These are phyloP conservation scores for Colletotrichum lupini DNA, from an alignment of 2,329 filamentous ascomycete species.

Conservation along the genomic window DNA sequence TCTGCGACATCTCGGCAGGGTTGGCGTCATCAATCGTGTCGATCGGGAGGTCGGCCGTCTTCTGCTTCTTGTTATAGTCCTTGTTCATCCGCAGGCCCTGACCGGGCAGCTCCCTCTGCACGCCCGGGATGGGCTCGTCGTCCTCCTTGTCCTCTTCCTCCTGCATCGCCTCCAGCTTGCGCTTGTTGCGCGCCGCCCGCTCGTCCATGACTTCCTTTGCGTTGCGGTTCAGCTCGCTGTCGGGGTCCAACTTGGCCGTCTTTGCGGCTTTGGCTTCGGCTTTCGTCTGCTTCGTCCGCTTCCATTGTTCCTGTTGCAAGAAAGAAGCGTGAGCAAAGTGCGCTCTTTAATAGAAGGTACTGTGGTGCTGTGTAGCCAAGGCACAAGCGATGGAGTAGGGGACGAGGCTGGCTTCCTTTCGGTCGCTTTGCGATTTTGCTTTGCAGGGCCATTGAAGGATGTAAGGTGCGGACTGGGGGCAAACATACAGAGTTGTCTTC, in stretches of 20 bases:
- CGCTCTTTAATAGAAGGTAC: neutral
- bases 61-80: conserved; percentile 68
- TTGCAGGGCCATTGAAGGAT: neutral
- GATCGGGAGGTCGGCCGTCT: conserved; percentile 45
- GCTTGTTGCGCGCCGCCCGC: conserved; percentile 74
- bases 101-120: conserved; percentile 70
- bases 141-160: conserved; percentile 55
- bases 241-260: conserved; percentile 89
- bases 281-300: conserved; percentile 95
- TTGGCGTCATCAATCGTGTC: conserved; percentile 34
- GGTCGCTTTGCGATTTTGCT: neutral
- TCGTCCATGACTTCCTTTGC: conserved; percentile 96
- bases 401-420: neutral
- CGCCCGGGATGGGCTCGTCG: conserved; percentile 60
- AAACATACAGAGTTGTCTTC: conserved; percentile 83
- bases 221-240: conserved; percentile 81
- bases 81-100: conserved; percentile 68
- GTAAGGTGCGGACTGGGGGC: conserved; percentile 12
- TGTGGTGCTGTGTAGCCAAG: neutral
- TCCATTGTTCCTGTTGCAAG: conserved; percentile 82
- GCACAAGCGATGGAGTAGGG: neutral
- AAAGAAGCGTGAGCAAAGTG: conserved; percentile 6
- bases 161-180: conserved; percentile 77
- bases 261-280: conserved; percentile 85
- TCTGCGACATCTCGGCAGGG: conserved; percentile 37